Percentiles rank a stretch among this genome's conserved stretches.
phyloP scores from a whole-genome alignment of 106 monocot genomes.

The Triglochin maritima region DNA sequence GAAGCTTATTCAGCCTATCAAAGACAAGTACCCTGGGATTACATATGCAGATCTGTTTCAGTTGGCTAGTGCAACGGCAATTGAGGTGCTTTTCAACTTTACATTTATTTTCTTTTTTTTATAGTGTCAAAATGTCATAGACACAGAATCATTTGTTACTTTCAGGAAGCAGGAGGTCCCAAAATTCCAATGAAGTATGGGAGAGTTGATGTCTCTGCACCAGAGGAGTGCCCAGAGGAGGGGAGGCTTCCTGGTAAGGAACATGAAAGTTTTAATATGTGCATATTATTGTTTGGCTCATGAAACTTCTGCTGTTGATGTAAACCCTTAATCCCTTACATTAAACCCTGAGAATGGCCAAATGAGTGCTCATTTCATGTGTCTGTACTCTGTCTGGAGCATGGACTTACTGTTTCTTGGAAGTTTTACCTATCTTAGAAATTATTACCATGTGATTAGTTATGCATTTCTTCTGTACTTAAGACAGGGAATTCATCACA shows the following conservation, averaged over 20 bases:
- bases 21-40: slow-evolving; percentile 81
- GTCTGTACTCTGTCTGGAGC: no score
- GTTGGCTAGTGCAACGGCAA: slow-evolving; percentile 89
- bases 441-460: no score
- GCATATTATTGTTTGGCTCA: no score
- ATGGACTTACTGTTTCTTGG: no score
- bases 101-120: not conserved
- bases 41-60: slow-evolving; percentile 96
- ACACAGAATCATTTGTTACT: not conserved
- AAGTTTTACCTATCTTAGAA: no score
- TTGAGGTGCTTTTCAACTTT: slow-evolving; percentile 50
- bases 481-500: no score
- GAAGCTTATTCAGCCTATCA: slow-evolving; percentile 86
- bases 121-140: not conserved
- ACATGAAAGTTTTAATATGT: not conserved
- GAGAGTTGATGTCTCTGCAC: slow-evolving; percentile 44
- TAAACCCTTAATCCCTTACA: no score
- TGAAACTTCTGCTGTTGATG: no score
- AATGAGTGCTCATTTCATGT: no score
- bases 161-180: slow-evolving; percentile 69
- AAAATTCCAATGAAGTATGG: slow-evolving; percentile 82
- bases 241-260: slow-evolving; percentile 58
- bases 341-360: no score
- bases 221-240: slow-evolving; percentile 57
- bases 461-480: no score